phyloP scores from a whole-genome alignment of 2,329 filamentous ascomycete genomes.

The Spiromastix sp. region DNA sequence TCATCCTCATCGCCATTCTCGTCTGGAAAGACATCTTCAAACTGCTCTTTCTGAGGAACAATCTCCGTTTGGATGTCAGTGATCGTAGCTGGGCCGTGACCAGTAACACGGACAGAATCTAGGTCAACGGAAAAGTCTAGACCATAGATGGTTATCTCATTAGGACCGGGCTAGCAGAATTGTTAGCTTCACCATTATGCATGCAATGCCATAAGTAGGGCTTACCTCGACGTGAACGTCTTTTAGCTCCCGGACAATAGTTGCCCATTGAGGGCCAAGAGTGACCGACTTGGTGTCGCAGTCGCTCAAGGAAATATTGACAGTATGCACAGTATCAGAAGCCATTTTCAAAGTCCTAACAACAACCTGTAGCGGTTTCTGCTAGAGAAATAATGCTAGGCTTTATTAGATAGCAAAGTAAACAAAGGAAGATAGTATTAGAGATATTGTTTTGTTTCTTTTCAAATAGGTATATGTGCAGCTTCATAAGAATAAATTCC shows the following conservation, averaged over 20 bases:
- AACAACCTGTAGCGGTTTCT: neutral
- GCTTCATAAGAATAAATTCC: neutral
- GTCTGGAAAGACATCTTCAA: conserved; percentile 43
- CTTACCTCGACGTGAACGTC: conserved; percentile 40
- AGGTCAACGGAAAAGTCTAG: conserved; percentile 44
- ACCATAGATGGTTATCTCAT: conserved; percentile 47
- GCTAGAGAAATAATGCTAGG: neutral
- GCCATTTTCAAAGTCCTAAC: too few relatives aligned
- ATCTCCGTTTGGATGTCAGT: conserved; percentile 53
- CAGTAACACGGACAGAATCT: conserved; percentile 51
- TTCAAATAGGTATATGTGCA: neutral
- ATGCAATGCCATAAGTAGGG: neutral
- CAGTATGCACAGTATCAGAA: conserved; percentile 9
- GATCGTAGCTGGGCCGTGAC: conserved; percentile 47
- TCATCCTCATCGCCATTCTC: conserved; percentile 31
- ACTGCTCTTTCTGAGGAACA: conserved; percentile 45
- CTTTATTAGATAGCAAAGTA: neutral
- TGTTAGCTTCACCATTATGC: conserved; percentile 3
- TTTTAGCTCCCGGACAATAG: conserved; percentile 50
- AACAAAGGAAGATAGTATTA: neutral
- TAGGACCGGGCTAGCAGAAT: conserved; percentile 38
- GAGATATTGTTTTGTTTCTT: too few relatives aligned
- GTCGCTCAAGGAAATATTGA: conserved; percentile 41
- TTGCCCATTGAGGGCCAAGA: conserved; percentile 52
- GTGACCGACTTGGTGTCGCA: conserved; percentile 52